Evolutionary conservation across 345 rosid genomes (phyloP), one percentile per base, ranked within the genome.

Genomic region (Geranium brycei): DNA sequence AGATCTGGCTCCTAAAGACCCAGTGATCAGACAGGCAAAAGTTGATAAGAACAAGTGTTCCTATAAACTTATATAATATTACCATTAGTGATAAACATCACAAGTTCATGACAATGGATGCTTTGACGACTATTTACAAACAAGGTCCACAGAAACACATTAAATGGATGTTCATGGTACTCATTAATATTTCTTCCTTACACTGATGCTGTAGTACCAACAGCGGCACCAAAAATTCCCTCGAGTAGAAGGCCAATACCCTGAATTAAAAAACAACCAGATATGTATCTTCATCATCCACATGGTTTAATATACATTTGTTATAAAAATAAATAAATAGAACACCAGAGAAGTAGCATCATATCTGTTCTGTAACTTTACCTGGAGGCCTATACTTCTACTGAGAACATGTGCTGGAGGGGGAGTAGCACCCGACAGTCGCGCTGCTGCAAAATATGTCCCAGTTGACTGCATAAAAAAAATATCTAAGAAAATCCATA

Each of bases 351-450:
- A 58, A 19, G 15, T 30, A 38, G 56, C 62, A 51, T n/a, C 66
- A 38, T 6, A 55, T 64, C 41, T 35, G 41, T 35, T 69, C 32
- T 14, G 53, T 58, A 47, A 17, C 30, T 63, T 38, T 57, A 93
- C 99, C 86, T 93, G 97, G 16, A 92, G 82, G 58, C 99, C 99
- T 10, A 92, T 76, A 72, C 99, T 87, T 78, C 99, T 78, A 74
- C 83, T 81, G 41, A 92, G 75, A 19, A 92, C 87, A 76, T 89
- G 85, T 63, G 88, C 89, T 14, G 99, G 99, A 69, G 99, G 97
- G n/a, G 86, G 82, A 19, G 99, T 92, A 14, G 99, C 97, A 64
- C 99, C 97, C 14, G 97, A 77, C 63, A 92, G 83, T 69, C 96
- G 85, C 31, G 96, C 77, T 59, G 99, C 99, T 16, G 91, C 99